Conservation (phyloP, 768 basidiomycete species). For the Filobasidium floriforme region DNA sequence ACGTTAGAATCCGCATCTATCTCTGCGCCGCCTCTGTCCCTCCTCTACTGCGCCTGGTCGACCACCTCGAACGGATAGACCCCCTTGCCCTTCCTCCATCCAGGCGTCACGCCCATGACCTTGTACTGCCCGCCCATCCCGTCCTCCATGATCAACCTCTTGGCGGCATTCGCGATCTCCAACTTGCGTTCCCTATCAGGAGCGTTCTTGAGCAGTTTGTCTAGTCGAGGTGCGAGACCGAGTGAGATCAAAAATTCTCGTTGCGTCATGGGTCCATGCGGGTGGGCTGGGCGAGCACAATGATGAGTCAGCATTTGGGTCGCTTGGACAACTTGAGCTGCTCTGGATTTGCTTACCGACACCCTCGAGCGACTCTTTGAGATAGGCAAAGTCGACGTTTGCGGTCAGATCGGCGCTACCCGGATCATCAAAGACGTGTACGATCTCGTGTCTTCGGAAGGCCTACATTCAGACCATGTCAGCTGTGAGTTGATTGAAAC, state of each 20-base stretch:
- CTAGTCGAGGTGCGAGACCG: conserved; percentile 63
- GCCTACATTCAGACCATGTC: conserved; percentile 52
- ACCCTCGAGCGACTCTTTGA: conserved; percentile 65
- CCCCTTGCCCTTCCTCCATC: conserved; percentile 3
- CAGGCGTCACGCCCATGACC: conserved; percentile 58
- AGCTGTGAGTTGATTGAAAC: not conserved
- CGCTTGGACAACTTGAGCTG: not conserved
- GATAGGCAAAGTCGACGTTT: conserved; percentile 91
- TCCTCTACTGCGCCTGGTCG: not conserved
- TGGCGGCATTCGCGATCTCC: conserved; percentile 57
- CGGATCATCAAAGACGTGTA: conserved; percentile 73
- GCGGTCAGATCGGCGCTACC: conserved; percentile 87
- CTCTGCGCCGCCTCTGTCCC: too few relatives aligned
- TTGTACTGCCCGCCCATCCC: conserved; percentile 86
- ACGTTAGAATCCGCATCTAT: too few relatives aligned
- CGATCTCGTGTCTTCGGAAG: conserved; percentile 77
- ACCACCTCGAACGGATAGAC: conserved; percentile 1
- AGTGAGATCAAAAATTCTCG: conserved; percentile 67
- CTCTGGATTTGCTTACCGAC: conserved; percentile 53
- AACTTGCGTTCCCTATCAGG: conserved; percentile 48
- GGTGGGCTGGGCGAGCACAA: conserved; percentile 39
- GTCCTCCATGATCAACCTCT: conserved; percentile 63
- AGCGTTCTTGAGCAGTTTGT: conserved; percentile 55
- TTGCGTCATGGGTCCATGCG: conserved; percentile 69
- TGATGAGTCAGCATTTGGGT: not conserved